Base-by-base conservation (phyloP, 306 rosid species). In the Oemleria cerasiformis region DNA sequence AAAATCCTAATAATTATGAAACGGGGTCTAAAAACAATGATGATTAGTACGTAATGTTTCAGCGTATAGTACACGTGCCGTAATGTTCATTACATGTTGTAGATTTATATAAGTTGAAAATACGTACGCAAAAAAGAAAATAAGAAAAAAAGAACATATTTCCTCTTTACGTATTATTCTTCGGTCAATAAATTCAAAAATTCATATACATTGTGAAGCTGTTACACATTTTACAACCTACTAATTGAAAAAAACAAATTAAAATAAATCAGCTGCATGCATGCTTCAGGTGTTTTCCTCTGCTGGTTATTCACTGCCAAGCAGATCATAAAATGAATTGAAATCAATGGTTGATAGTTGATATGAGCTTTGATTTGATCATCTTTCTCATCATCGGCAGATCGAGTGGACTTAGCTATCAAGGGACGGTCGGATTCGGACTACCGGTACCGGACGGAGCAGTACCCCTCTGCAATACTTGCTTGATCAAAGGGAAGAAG, bases 401-500 rank as follows among this genome's bases (percentile, higher is more conserved):
- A 30, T 30, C 36, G 36, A 30, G 36, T 4, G 36, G 36, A 30
- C 36, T 4, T 30, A 30, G 36, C 36, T 30, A 30, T 66, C 68
- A 42, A 21, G 19, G 53, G 6, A 0, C 21, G 3, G 20, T 64
- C 3, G 21, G 40, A 9, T 48, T 47, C 9, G 58, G 5, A 4
- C 36, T 2, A 30, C 36, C 36, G 4, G 25, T 43, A 0, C 57
- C 71, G 9, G 71, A 0, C 0, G 71, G 71, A 9, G 30, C 71
- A 1, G 11, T 0, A 25, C 16, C 63, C 9, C 30, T 30, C 36
- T 30, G 36, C 44, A 69, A 34, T 14, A 58, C 21, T 9, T 69
- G 63, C 16, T 47, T 58, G 53, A 69, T 54, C 16, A 61, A 16
- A 61, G 45, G 65, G 73, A 69, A 43, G 73, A 30, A 54, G 11